These are phyloP conservation scores for Tillandsia leiboldiana DNA, from an alignment of 176 grass and related monocot genomes.

Conservation along the genomic window DNA sequence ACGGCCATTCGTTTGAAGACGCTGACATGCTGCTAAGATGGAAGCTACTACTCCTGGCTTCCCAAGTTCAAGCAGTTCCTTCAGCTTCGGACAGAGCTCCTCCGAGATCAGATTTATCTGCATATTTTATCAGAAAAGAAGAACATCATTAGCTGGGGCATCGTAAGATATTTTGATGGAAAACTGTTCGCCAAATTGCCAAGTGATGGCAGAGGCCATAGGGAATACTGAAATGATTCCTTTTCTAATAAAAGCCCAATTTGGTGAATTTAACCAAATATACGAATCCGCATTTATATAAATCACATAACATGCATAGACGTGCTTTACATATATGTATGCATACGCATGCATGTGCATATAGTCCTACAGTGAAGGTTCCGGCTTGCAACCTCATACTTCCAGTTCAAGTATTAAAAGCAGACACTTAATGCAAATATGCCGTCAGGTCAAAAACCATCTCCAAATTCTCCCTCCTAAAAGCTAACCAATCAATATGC, in stretches of 20 bases:
- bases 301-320: too few relatives aligned
- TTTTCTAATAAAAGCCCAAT: background rate
- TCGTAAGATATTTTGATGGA: background rate
- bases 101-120: conserved; percentile 82
- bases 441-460: too few relatives aligned
- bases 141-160: conserved; percentile 12
- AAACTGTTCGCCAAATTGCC: background rate
- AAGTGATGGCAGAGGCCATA: background rate
- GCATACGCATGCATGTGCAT: background rate
- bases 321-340: background rate
- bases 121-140: conserved; percentile 12
- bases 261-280: too few relatives aligned
- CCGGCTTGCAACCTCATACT: too few relatives aligned
- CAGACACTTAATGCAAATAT: too few relatives aligned
- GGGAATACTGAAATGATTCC: background rate
- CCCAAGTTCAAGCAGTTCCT: conserved; percentile 74
- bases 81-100: conserved; percentile 74
- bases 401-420: too few relatives aligned
- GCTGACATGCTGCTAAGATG: conserved; percentile 62
- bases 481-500: too few relatives aligned
- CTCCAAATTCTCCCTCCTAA: too few relatives aligned
- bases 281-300: too few relatives aligned
- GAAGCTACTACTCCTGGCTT: conserved; percentile 79
- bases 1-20: conserved; percentile 53
- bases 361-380: background rate